These are phyloP conservation scores for Trichomonascaceae sp. DNA, from an alignment of 1,139 yeast genomes.

Conservation along the genomic window DNA sequence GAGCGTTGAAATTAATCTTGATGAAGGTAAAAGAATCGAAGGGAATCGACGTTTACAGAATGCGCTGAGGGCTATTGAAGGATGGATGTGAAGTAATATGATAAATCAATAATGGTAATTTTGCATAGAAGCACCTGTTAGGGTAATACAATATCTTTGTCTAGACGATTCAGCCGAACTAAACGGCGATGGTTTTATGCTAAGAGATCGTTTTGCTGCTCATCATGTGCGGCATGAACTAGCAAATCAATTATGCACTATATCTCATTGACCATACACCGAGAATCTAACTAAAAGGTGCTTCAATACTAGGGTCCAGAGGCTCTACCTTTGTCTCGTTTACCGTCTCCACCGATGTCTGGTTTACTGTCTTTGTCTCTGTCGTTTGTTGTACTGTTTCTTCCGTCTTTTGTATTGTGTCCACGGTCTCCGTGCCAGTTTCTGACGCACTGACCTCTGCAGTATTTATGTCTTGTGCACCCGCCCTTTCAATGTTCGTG, in stretches of 20 bases:
- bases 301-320: background rate
- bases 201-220: too few relatives aligned
- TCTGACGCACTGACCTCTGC: too few relatives aligned
- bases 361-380: too few relatives aligned
- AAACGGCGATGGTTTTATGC: too few relatives aligned
- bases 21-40: conserved; percentile 69
- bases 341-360: too few relatives aligned
- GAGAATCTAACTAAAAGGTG: background rate
- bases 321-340: too few relatives aligned
- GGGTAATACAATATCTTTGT: background rate
- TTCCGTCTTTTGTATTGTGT: too few relatives aligned
- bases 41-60: conserved; percentile 75
- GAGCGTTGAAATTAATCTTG: conserved; percentile 84
- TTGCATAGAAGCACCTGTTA: background rate
- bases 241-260: background rate
- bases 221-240: too few relatives aligned
- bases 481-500: background rate
- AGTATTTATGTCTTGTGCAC: background rate
- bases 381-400: background rate
- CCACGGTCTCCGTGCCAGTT: background rate
- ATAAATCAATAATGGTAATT: background rate
- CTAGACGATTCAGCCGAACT: too few relatives aligned
- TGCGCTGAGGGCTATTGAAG: conserved; percentile 81
- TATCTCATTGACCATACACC: background rate
- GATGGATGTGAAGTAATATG: conserved; percentile 40